phyloP scores from a whole-genome alignment of 140 eudicot genomes.

The Anethum foeniculum region DNA sequence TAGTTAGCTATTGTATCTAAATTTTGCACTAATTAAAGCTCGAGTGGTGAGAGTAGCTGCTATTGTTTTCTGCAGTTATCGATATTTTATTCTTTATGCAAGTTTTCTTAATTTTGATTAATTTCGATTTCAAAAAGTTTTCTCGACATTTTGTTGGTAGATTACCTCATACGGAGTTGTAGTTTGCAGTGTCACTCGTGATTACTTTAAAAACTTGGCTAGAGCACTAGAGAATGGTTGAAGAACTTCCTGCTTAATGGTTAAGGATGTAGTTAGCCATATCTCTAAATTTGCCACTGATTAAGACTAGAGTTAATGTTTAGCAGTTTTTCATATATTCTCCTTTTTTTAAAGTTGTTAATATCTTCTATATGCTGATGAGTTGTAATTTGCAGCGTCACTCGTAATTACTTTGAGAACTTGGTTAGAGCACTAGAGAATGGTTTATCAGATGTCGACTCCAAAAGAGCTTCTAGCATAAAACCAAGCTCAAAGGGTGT shows the following conservation, averaged over 20 bases:
- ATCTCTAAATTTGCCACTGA: neutral
- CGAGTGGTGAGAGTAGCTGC: neutral
- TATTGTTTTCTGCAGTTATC: neutral
- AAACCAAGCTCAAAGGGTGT: slow-evolving; percentile 19
- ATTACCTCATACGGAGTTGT: too few species aligned
- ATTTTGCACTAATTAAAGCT: neutral
- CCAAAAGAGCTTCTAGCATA: slow-evolving; percentile 33
- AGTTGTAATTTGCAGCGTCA: slow-evolving; percentile 36
- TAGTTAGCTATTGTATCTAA: too few species aligned
- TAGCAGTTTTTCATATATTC: neutral
- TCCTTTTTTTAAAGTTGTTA: neutral
- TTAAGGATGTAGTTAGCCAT: neutral
- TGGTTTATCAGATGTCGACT: slow-evolving; percentile 70
- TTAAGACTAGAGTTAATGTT: neutral
- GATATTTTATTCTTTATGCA: too few species aligned
- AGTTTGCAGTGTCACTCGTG: too few species aligned
- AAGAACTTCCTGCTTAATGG: neutral
- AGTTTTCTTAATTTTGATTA: too few species aligned
- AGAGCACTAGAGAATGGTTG: too few species aligned
- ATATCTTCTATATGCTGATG: too few species aligned
- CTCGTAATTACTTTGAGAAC: slow-evolving; percentile 77
- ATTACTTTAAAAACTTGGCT: too few species aligned
- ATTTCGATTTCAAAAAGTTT: too few species aligned
- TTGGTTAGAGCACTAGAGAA: slow-evolving; percentile 80
- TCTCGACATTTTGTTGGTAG: too few species aligned